These are phyloP conservation scores for Aethionema arabicum DNA, from an alignment of 345 rosid species.

Conservation along the genomic window DNA sequence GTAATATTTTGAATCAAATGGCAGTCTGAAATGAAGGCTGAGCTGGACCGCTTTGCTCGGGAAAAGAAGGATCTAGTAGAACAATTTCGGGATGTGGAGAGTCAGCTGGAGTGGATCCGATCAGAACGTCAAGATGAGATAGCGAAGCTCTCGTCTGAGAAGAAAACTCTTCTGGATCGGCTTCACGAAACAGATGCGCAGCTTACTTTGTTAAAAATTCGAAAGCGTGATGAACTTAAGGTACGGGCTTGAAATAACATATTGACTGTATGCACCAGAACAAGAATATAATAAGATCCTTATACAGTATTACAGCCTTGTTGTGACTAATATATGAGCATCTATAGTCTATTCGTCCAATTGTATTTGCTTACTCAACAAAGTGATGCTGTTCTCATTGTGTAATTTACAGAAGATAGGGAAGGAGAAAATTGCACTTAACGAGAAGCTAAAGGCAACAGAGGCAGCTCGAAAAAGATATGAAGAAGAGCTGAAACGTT, in stretches of 20 bases:
- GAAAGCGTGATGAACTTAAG: conserved; percentile 95
- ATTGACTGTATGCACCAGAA: conserved; percentile 11
- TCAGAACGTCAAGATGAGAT: conserved; percentile 89
- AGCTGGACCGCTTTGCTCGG: conserved; percentile 73
- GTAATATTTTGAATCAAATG: conserved; percentile 34
- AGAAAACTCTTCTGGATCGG: conserved; percentile 81
- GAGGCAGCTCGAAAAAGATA: conserved; percentile 90
- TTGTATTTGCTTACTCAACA: conserved; percentile 22
- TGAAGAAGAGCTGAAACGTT: conserved; percentile 86
- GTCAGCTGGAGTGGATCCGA: conserved; percentile 98
- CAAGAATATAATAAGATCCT: conserved; percentile 2
- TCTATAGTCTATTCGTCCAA: conserved; percentile 1
- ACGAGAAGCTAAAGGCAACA: conserved; percentile 82
- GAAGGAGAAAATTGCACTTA: conserved; percentile 91
- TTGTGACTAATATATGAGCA: background rate
- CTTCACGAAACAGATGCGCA: conserved; percentile 95
- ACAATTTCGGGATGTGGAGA: conserved; percentile 81
- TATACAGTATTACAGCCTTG: conserved; percentile 6
- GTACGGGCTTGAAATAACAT: conserved; percentile 40
- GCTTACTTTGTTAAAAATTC: conserved; percentile 75
- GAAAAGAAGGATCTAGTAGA: conserved; percentile 87
- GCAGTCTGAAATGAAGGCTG: conserved; percentile 92
- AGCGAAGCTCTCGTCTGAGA: conserved; percentile 65
- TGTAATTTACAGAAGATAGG: conserved; percentile 67
- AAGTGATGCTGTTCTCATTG: conserved; percentile 9